Conservation (phyloP, 306 rosid species). For the Gleditsia sinensis region DNA sequence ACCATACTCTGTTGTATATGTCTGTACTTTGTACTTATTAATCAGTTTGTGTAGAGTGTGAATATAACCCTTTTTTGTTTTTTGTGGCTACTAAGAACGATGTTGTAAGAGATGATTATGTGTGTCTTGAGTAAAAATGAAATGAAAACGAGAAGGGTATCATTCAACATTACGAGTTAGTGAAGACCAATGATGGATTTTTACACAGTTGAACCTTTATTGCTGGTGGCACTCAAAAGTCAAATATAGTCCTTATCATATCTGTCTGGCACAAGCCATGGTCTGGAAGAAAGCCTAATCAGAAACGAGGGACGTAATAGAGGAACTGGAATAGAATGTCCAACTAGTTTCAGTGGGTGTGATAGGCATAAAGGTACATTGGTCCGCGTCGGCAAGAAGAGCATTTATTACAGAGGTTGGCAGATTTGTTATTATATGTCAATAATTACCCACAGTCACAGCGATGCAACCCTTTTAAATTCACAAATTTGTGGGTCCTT, state of each 20-base stretch:
- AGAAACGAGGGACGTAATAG: no score
- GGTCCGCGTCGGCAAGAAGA: constrained; percentile 35
- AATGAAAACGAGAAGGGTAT: no score
- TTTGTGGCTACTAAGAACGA: neutral
- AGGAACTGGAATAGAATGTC: no score
- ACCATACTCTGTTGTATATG: constrained; percentile 38
- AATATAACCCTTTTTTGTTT: neutral
- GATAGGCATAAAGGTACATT: constrained; percentile 30
- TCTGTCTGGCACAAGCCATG: no score
- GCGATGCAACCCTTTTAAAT: neutral
- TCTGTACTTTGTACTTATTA: constrained; percentile 24
- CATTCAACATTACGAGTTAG: neutral
- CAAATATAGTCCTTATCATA: no score
- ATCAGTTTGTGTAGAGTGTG: constrained; percentile 21
- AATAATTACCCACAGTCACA: no score
- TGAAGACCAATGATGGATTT: neutral
- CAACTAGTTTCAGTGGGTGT: neutral
- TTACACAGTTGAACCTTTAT: constrained; percentile 59
- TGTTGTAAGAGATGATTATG: neutral
- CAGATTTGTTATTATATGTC: constrained; percentile 18
- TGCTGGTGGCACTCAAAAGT: no score
- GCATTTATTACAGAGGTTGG: constrained; percentile 35
- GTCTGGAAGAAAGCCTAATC: no score
- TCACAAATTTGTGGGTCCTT: neutral
- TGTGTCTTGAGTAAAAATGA: no score